Base-by-base conservation (phyloP, 371 early-diverging fungal genomes). In the Fennellomyces sp. region DNA sequence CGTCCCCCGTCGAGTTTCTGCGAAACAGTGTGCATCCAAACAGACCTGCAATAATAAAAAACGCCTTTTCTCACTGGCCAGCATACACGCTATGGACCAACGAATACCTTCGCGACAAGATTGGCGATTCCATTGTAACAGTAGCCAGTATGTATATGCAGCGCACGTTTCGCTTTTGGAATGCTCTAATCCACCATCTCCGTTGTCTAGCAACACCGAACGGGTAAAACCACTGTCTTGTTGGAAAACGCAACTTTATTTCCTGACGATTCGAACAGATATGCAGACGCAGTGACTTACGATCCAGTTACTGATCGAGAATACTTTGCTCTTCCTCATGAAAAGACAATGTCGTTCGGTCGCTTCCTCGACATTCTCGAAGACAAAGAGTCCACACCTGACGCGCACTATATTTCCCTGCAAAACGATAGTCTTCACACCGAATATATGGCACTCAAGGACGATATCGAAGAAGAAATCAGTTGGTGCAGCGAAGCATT, bases 291-390 rank as follows among this genome's bases (percentile, higher is more conserved):
- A 5, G 82, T 88, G 2, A 78, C 84, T 0, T 75, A 77, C 21
- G 84, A 82, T 56, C 70, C 73, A 0, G 35, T 38, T 1, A 73
- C 76, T 5, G 52, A 63, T 13, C 66, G 65, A 35, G 76, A 77
- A 45, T 88, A 84, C 56, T 92, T 90, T 76, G 86, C 76, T 2
- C 78, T 85, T 72, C 93, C 93, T 0, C 73, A 82, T 59, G 89
- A 91, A 64, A 69, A 76, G 41, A 59, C 63, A 12, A 85, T 88
- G 87, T 53, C 86, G 1, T 85, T 91, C 47, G 60, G 62, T 29
- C 69, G 80, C 17, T 85, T 88, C 41, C 52, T 88, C 10, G 75
- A 78, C 41, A 61, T 78, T 0, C 66, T 88, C 35, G 62, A 72
- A 60, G 68, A 63, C 1, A 65, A 66, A 30, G 42, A 17, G 38